Evolutionary conservation across 208 protist species (phyloP).

Genomic region (Wallacemonas sp.): DNA sequence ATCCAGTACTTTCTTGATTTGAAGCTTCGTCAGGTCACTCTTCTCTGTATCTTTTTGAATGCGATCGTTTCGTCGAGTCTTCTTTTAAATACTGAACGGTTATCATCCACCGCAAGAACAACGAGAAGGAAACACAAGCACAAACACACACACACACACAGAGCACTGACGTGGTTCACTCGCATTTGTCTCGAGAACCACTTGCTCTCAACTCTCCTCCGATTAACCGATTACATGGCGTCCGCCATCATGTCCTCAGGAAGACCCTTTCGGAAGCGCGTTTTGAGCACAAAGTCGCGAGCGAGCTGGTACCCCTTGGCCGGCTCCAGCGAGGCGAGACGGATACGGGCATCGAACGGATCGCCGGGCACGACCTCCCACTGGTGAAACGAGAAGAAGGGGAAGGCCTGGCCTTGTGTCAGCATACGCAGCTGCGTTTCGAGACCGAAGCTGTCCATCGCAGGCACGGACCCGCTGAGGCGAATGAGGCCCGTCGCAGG

Average conservation of each 20-base stretch:
- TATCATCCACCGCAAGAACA: too few species aligned
- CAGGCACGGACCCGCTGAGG: constrained; percentile 95
- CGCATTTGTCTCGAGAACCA: background rate
- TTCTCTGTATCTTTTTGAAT: too few species aligned
- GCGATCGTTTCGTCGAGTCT: too few species aligned
- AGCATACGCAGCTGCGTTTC: constrained; percentile 98
- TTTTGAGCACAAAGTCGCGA: constrained; percentile 99
- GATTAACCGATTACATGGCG: constrained; percentile 14
- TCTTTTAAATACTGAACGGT: too few species aligned
- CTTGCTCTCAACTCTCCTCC: background rate
- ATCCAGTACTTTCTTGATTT: too few species aligned
- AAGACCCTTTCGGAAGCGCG: constrained; percentile 96
- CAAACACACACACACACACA: too few species aligned
- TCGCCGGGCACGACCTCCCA: constrained; percentile 98
- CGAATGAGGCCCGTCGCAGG: constrained; percentile 96
- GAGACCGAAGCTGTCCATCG: constrained; percentile 99
- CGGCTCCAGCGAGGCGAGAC: constrained; percentile 96
- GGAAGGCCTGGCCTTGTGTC: constrained; percentile 96
- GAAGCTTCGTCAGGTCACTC: too few species aligned
- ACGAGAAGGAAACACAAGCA: background rate
- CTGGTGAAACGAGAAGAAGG: constrained; percentile 94
- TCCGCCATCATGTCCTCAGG: constrained; percentile 60
- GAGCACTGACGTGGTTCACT: too few species aligned
- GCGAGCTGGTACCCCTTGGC: constrained; percentile 92
- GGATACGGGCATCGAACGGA: constrained; percentile 96